Conservation (phyloP, 106 monocot genomes). For the Dioscorea dumetorum region DNA sequence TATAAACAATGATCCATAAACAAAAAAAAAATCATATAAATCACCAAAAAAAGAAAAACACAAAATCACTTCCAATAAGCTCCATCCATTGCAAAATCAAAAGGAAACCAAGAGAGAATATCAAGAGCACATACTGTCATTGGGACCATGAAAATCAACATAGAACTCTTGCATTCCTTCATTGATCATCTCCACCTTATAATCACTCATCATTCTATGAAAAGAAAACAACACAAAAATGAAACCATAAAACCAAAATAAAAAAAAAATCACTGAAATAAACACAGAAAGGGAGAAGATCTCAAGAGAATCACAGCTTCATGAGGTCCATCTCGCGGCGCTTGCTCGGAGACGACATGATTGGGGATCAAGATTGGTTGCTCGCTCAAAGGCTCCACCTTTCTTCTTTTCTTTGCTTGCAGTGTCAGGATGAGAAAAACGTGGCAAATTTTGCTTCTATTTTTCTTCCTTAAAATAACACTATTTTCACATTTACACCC, state of each 20-base stretch:
- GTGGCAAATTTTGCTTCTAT: no score
- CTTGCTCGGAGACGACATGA: constrained; percentile 70
- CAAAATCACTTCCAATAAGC: not conserved
- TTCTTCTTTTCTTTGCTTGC: no score
- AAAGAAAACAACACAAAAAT: constrained; percentile 8
- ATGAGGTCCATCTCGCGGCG: constrained; percentile 75
- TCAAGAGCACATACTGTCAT: constrained; percentile 46
- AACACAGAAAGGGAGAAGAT: not conserved
- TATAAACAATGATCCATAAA: no score
- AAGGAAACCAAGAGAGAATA: no score
- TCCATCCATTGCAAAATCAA: not conserved
- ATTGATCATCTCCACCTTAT: constrained; percentile 97
- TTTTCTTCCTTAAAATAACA: no score
- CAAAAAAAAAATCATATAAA: no score
- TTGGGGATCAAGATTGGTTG: not conserved
- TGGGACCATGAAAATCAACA: constrained; percentile 85
- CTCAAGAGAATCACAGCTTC: constrained; percentile 40
- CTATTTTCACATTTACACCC: no score
- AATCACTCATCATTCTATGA: constrained; percentile 98
- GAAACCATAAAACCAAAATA: not conserved
- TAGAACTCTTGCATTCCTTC: constrained; percentile 98
- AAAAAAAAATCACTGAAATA: not conserved
- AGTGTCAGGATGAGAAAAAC: not conserved
- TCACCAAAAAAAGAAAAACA: no score
- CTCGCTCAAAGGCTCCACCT: not conserved